phyloP scores from a whole-genome alignment of 1,284 basidiomycete species.

The Chalciporus sp. region DNA sequence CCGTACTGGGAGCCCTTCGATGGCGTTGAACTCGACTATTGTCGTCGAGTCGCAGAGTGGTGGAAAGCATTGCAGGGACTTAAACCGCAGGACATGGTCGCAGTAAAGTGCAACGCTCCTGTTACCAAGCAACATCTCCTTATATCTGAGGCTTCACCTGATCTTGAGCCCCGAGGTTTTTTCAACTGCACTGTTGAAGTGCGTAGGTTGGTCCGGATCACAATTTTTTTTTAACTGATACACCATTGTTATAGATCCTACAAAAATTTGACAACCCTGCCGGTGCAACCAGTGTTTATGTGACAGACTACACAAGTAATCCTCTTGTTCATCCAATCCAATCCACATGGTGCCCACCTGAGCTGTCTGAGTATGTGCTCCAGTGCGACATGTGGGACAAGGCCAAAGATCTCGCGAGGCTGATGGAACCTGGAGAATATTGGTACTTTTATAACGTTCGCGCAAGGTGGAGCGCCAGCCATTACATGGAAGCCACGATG shows the following conservation, averaged over 20 bases:
- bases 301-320: slow-evolving; percentile 68
- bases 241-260: slow-evolving; percentile 44
- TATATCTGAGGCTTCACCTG: slow-evolving; percentile 52
- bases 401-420: slow-evolving; percentile 41
- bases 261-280: slow-evolving; percentile 41
- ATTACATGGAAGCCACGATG: slow-evolving; percentile 56
- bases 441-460: slow-evolving; percentile 60
- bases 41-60: slow-evolving; percentile 51
- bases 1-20: slow-evolving; percentile 36
- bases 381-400: slow-evolving; percentile 61
- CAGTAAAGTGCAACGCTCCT: slow-evolving; percentile 15
- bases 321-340: slow-evolving; percentile 32
- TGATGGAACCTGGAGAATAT: slow-evolving; percentile 52
- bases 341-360: slow-evolving; percentile 49
- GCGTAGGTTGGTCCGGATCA: slow-evolving; percentile 13
- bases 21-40: slow-evolving; percentile 38
- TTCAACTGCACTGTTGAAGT: slow-evolving; percentile 75
- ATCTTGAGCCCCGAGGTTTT: slow-evolving; percentile 49
- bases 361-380: slow-evolving; percentile 47
- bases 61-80: slow-evolving; percentile 44
- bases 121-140: slow-evolving; percentile 46
- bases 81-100: slow-evolving; percentile 7
- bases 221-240: background rate
- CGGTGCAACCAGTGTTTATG: slow-evolving; percentile 53
- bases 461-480: slow-evolving; percentile 42